Evolutionary conservation across 805 yeast genomes (phyloP), one percentile per base, ranked within the genome.

Genomic region (Candida ortonii): DNA sequence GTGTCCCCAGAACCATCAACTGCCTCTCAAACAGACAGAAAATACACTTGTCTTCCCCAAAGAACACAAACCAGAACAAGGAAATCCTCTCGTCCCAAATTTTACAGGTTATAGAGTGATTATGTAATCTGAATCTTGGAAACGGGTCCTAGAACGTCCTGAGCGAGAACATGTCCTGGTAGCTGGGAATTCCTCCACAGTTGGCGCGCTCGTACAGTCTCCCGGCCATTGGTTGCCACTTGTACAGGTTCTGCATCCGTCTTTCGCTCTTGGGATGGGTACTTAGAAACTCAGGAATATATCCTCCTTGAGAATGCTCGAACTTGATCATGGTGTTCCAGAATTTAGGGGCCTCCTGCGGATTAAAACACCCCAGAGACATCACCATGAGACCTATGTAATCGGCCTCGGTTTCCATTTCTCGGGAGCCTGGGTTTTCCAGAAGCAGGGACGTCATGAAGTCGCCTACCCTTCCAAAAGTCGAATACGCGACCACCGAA

Each of bases 341-440:
- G 38, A 93, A 71, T 8, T 62, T 64, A 1, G 82, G 75, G 0
- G 96, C 83, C 46, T 80, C 86, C 12, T 63, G 62, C 5, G 96
- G 88, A 44, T 89, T 65, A 58, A 71, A 93, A 56, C 99, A 93
- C 29, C 95, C 95, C 39, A 78, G 67, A 2, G 96, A 76, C 96
- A 90, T 85, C 46, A 90, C 68, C 78, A 87, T 82, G 41, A 93
- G 65, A 0, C 99, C 99, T 19, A 93, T 89, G 50, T 81, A 80
- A 60, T 93, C 98, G 0, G 98, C 97, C 58, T 93, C 98, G 1
- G 87, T 73, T 60, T 93, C 99, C 96, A 87, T 87, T 39, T 77
- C 86, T 50, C 99, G 69, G 1, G 95, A 84, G 0, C 94, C 84
- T 0, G 97, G 97, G 73, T 82, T 73, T 45, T 77, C 74, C 30